Evolutionary conservation across 345 rosid genomes (phyloP), one percentile per base, ranked within the genome.

Genomic region (Gynandropsis gynandra): DNA sequence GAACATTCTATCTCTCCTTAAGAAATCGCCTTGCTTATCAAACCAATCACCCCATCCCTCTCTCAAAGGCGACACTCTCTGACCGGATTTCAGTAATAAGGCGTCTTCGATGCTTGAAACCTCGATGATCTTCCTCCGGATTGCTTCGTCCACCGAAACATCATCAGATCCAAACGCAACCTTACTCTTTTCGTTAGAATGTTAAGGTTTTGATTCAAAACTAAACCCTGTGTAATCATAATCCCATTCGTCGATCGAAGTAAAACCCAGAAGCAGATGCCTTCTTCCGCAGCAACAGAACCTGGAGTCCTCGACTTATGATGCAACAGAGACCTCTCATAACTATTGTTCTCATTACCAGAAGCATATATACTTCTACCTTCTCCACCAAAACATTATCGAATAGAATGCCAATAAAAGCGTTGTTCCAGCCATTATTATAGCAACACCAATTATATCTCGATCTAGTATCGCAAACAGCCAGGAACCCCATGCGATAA

Each of bases 371-470:
- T n/a, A n/a, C n/a, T n/a, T n/a, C n/a, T n/a, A n/a, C n/a, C n/a
- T n/a, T n/a, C n/a, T n/a, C n/a, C 90, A 92, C 98, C 98, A 88
- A 51, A 88, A 88, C 97, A 92, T 85, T 76, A 92, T 85, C 62
- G 99, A 82, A 68, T 92, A 88, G 75, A 88, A 92, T 32, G 99
- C 94, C 79, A 92, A 59, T 15, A 88, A 59, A 67, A 92, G 96
- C n/a, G n/a, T n/a, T n/a, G n/a, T n/a, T n/a, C n/a, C n/a, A n/a
- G n/a, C n/a, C n/a, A n/a, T n/a, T n/a, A n/a, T n/a, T n/a, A n/a
- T n/a, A n/a, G n/a, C n/a, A n/a, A n/a, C n/a, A n/a, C n/a, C n/a
- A n/a, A n/a, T n/a, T n/a, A n/a, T n/a, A n/a, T n/a, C n/a, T n/a
- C n/a, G n/a, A n/a, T n/a, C n/a, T n/a, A n/a, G n/a, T n/a, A n/a